These are phyloP conservation scores for Magnolia kwangsiensis DNA, from an alignment of 164 flowering plant genomes.

Conservation along the genomic window DNA sequence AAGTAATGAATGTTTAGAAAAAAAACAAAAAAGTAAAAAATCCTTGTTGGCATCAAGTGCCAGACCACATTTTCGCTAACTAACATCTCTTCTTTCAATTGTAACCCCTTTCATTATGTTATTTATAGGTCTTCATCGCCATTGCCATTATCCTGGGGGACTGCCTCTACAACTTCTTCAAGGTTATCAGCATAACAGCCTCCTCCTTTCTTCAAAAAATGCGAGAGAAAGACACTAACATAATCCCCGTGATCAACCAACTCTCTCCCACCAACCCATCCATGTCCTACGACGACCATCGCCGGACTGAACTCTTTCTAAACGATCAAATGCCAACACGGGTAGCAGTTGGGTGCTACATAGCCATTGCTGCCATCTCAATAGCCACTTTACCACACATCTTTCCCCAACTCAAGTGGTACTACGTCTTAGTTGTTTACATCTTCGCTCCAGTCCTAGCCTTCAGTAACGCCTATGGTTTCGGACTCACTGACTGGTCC, in stretches of 20 bases:
- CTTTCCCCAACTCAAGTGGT: constrained; percentile 48
- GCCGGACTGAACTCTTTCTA: constrained; percentile 33
- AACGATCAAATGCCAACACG: constrained; percentile 49
- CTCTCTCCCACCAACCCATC: background rate
- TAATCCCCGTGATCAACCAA: background rate
- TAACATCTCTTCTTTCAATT: too few relatives aligned
- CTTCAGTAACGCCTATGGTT: constrained; percentile 58
- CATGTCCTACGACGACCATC: constrained; percentile 30
- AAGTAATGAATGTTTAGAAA: too few relatives aligned
- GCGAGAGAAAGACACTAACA: background rate
- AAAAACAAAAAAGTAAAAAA: too few relatives aligned
- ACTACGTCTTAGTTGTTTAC: constrained; percentile 37
- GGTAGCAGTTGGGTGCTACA: constrained; percentile 39
- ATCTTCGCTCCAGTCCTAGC: constrained; percentile 47
- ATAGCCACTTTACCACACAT: constrained; percentile 37
- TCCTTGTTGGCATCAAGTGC: too few relatives aligned
- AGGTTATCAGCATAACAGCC: constrained; percentile 20
- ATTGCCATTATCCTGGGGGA: constrained; percentile 32
- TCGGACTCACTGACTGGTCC: constrained; percentile 62
- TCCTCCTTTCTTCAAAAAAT: constrained; percentile 9
- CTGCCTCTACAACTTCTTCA: constrained; percentile 33
- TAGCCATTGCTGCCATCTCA: constrained; percentile 34
- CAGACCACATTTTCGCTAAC: too few relatives aligned
- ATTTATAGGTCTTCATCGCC: constrained; percentile 35
- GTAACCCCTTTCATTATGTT: background rate